Base-by-base conservation (phyloP, 352 stramenopile species). In the Pelagophyceae sp. region DNA sequence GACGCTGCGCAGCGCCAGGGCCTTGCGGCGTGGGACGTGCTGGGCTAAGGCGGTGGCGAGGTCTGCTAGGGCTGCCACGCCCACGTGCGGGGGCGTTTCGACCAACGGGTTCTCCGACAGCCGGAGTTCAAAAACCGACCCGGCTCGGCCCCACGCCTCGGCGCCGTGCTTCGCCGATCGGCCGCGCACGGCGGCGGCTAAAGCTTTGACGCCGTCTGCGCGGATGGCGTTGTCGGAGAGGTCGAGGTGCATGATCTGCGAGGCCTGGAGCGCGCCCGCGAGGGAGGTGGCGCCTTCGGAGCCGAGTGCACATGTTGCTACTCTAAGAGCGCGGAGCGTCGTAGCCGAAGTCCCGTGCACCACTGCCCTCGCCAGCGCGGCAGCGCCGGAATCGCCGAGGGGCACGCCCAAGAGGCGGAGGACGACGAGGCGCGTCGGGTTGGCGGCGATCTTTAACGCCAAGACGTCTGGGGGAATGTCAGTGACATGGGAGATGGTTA, bases 41-140 rank as follows among this genome's bases (percentile, higher is more conserved):
- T 31, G 1, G n/a, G 29, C 61, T 1, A 74, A 37, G 11, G 67
- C 38, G 20, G 2, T 19, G 2, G 19, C 33, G 35, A 74, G 38
- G 1, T 74, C 67, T 19, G 67, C 67, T 33, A 74, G 67, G 2
- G 35, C 35, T 6, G 67, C 67, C 35, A 74, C 67, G 37, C 67
- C 38, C 33, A 32, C 67, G 33, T 74, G 33, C 3, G 35, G 35
- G 5, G 67, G 67, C 27, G 38, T 32, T 1, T 37, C 38, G 15
- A 74, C 67, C 5, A 74, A 31, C 0, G 67, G 67, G 38, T 74
- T 74, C 35, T 58, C 67, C 25, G 11, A 6, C 2, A 74, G 27
- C 67, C 23, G 38, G 33, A 74, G 25, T 23, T 50, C 38, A 37
- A 74, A 11, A 31, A 27, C n/a, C 61, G 61, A 40, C 31, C 61